Percentiles rank a stretch among this genome's conserved stretches.
Conservation (phyloP, 2,329 filamentous ascomycete genomes). For the Pseudocercospora pini-densiflorae region DNA sequence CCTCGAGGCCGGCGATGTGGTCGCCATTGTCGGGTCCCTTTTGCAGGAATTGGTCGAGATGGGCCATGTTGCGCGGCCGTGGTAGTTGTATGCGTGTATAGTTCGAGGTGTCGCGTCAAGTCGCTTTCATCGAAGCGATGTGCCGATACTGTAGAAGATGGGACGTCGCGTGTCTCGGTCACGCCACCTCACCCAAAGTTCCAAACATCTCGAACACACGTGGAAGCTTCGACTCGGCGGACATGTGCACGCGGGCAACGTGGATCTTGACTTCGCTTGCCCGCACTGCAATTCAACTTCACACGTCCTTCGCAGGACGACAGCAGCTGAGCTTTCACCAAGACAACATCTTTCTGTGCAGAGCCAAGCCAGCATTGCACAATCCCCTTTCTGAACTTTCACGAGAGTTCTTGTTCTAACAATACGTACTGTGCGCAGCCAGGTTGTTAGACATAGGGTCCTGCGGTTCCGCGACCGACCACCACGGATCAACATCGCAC, state of each 20-base stretch:
- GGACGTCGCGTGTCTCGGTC: not conserved
- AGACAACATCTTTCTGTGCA: not conserved
- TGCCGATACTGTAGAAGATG: not conserved
- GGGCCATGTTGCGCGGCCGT: constrained; percentile 33
- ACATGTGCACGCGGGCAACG: no score
- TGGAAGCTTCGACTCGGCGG: no score
- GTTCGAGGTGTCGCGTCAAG: not conserved
- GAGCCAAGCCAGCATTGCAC: not conserved
- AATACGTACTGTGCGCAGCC: not conserved
- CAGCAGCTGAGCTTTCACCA: no score
- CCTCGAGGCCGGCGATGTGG: constrained; percentile 68
- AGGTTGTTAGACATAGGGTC: not conserved
- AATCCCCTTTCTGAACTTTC: not conserved
- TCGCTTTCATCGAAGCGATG: not conserved
- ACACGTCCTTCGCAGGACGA: no score
- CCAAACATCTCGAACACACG: no score
- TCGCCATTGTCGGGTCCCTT: constrained; percentile 79
- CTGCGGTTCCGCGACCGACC: not conserved
- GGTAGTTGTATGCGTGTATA: not conserved
- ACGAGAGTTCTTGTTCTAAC: not conserved
- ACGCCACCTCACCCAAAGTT: no score
- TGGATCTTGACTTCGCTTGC: no score
- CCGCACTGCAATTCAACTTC: no score
- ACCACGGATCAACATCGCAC: not conserved
- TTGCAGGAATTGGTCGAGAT: constrained; percentile 76